Evolutionary conservation across 2,329 filamentous ascomycete species (phyloP).

Genomic region (Beauveria brongniartii): DNA sequence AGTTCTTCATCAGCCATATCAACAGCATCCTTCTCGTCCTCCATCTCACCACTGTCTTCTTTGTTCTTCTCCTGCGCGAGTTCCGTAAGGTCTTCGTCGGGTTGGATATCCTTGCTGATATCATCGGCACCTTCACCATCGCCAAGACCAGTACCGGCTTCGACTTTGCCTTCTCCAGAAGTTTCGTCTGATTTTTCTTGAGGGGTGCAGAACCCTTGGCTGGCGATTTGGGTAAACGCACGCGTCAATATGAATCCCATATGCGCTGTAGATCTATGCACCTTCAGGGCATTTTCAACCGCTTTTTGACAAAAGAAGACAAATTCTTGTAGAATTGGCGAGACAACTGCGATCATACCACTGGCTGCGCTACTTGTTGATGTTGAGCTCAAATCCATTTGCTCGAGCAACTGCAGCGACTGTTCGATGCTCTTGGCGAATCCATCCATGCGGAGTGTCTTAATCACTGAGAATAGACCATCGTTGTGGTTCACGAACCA

Average conservation of each 20-base stretch:
- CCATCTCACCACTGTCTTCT: slow-evolving; percentile 56
- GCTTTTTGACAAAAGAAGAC: slow-evolving; percentile 50
- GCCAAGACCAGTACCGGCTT: slow-evolving; percentile 86
- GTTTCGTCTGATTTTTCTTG: slow-evolving; percentile 69
- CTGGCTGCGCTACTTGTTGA: slow-evolving; percentile 22
- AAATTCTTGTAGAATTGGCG: slow-evolving; percentile 72
- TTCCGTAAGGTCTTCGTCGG: slow-evolving; percentile 88
- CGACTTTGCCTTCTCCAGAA: slow-evolving; percentile 68
- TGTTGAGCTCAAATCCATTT: slow-evolving; percentile 22
- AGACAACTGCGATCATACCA: slow-evolving; percentile 24
- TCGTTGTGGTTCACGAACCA: slow-evolving; percentile 38
- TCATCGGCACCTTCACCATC: slow-evolving; percentile 94
- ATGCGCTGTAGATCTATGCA: slow-evolving; percentile 65
- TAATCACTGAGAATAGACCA: slow-evolving; percentile 43
- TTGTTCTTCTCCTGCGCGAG: slow-evolving; percentile 77
- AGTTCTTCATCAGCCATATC: slow-evolving; percentile 89
- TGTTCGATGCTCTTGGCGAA: slow-evolving; percentile 37
- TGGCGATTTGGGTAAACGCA: slow-evolving; percentile 69
- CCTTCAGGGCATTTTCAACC: slow-evolving; percentile 47
- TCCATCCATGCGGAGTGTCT: slow-evolving; percentile 49
- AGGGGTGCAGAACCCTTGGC: slow-evolving; percentile 86
- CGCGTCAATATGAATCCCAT: slow-evolving; percentile 69
- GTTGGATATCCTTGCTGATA: slow-evolving; percentile 92
- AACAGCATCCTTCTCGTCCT: slow-evolving; percentile 78
- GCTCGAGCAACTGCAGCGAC: slow-evolving; percentile 29